A percentile compares a stretch with the other conserved stretches of the same genome.
These are phyloP conservation scores for Microcyclospora pomicola DNA, from an alignment of 2,329 filamentous ascomycete species.

Conservation along the genomic window DNA sequence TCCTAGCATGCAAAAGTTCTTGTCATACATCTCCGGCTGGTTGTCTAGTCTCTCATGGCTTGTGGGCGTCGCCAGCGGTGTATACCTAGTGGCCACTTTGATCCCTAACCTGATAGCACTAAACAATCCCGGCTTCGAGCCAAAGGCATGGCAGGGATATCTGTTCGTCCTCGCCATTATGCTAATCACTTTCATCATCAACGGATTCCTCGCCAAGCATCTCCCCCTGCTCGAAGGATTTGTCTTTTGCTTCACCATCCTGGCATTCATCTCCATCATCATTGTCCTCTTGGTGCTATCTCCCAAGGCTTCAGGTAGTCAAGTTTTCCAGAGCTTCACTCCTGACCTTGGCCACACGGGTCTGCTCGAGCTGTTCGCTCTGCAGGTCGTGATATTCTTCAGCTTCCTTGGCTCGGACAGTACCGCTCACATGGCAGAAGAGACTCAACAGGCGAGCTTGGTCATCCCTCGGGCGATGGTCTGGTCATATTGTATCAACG, in stretches of 20 bases:
- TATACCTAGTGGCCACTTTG: conserved; percentile 27
- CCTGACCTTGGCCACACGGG: neutral
- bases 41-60: conserved; percentile 25
- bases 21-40: conserved; percentile 17
- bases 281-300: conserved; percentile 4
- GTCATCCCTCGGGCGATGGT: conserved; percentile 11
- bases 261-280: conserved; percentile 11
- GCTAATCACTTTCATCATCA: conserved; percentile 5
- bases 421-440: conserved; percentile 15
- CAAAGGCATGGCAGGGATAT: conserved; percentile 1
- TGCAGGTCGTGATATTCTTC: neutral
- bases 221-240: conserved; percentile 11
- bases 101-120: conserved; percentile 5
- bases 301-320: neutral
- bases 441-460: conserved; percentile 10
- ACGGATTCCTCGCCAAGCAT: conserved; percentile 7
- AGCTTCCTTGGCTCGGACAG: conserved; percentile 8
- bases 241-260: conserved; percentile 9
- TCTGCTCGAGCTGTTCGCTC: neutral
- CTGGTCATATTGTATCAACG: conserved; percentile 12
- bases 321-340: conserved; percentile 2
- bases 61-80: conserved; percentile 28
- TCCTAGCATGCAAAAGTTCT: conserved; percentile 10
- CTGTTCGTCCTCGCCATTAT: conserved; percentile 1
- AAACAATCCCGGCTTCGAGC: conserved; percentile 1